Percentiles rank a stretch among this genome's conserved stretches.
Conservation (phyloP, 306 rosid genomes). For the Quillaja saponaria region DNA sequence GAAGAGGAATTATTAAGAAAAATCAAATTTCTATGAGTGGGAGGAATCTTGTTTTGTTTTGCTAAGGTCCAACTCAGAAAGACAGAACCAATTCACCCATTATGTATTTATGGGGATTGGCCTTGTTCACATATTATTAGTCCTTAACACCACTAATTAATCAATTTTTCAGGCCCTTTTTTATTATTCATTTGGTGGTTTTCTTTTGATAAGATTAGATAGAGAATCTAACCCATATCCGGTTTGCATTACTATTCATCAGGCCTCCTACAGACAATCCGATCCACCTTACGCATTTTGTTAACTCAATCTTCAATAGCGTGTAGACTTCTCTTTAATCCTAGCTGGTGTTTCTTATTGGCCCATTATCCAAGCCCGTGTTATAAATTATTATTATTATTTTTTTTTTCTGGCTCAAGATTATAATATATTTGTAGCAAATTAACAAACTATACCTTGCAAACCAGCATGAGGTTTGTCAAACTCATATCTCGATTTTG, state of each 20-base stretch:
- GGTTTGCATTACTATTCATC: background rate
- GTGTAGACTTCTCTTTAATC: no score
- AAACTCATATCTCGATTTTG: no score
- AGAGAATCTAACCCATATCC: background rate
- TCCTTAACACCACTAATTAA: background rate
- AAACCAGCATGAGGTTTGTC: no score
- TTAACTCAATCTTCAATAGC: background rate
- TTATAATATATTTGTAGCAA: no score
- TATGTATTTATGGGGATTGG: slow-evolving; percentile 20
- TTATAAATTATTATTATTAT: no score
- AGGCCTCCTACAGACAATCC: no score
- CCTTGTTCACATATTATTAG: background rate
- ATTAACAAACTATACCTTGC: no score
- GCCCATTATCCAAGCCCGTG: background rate
- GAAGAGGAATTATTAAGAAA: no score
- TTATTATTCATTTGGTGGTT: background rate
- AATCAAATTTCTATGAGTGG: background rate
- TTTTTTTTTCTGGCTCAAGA: no score
- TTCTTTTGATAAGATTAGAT: background rate
- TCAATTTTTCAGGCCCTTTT: background rate
- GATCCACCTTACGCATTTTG: no score
- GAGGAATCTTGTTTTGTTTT: background rate
- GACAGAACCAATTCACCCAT: slow-evolving; percentile 10
- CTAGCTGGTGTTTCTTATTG: no score
- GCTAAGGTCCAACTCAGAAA: background rate